Evolutionary conservation across 768 basidiomycete genomes (phyloP).

Genomic region (Mycena sanguinolenta): DNA sequence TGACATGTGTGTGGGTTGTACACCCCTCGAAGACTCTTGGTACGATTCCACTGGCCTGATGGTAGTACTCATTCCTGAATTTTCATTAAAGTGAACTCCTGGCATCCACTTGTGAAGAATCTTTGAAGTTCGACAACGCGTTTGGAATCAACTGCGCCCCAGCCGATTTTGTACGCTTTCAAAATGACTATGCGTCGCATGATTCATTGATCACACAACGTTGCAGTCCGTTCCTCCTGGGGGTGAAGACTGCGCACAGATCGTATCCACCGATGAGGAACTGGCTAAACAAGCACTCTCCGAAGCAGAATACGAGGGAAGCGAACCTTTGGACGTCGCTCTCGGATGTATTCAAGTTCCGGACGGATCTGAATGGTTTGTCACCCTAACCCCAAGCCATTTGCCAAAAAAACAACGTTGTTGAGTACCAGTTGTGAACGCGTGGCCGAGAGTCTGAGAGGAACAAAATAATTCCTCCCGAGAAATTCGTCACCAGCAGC

Average conservation of each 20-base stretch:
- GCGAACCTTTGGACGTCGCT: neutral
- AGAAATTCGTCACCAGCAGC: too few relatives aligned
- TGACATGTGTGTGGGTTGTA: neutral
- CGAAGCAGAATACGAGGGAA: neutral
- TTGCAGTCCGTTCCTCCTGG: neutral
- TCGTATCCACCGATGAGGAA: neutral
- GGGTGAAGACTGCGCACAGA: neutral
- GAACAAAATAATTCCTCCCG: too few relatives aligned
- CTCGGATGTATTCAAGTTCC: neutral
- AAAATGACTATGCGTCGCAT: neutral
- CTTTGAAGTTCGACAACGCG: neutral
- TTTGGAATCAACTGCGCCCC: conserved; percentile 2
- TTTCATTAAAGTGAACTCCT: neutral
- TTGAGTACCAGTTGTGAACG: too few relatives aligned
- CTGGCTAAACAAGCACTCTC: neutral
- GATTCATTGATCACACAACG: conserved; percentile 1
- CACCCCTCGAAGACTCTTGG: too few relatives aligned
- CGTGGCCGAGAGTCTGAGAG: too few relatives aligned
- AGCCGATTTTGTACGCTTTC: neutral
- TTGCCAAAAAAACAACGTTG: too few relatives aligned
- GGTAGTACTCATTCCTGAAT: neutral
- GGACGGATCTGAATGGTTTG: too few relatives aligned
- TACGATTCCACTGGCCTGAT: neutral
- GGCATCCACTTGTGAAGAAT: neutral
- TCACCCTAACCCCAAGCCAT: too few relatives aligned